Evolutionary conservation across 352 stramenopile species (phyloP).

Genomic region (Phytopythium litorale): DNA sequence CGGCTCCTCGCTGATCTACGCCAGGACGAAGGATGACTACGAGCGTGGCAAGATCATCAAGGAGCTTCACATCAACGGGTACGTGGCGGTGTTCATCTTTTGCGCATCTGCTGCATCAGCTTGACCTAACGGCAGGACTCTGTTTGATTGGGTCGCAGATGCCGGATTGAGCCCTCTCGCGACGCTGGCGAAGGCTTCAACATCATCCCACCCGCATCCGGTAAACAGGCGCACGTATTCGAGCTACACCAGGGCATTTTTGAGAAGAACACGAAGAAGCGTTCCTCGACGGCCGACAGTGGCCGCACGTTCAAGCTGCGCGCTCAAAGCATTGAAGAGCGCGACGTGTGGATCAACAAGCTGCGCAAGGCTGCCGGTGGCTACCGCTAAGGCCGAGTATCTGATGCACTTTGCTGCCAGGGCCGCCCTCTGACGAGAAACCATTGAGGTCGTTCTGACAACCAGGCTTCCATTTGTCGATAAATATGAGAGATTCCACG

Average conservation of each 20-base stretch:
- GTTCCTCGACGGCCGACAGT: conserved; percentile 61
- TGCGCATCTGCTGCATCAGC: neutral
- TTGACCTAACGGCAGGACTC: neutral
- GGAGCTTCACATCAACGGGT: conserved; percentile 77
- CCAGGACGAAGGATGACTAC: conserved; percentile 85
- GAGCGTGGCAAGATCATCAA: conserved; percentile 86
- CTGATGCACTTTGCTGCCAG: neutral
- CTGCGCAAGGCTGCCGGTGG: conserved; percentile 53
- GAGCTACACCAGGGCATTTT: conserved; percentile 74
- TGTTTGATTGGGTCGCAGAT: conserved; percentile 22
- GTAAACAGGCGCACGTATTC: conserved; percentile 64
- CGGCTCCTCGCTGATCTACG: conserved; percentile 68
- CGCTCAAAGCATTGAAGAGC: conserved; percentile 79
- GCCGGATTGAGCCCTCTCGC: conserved; percentile 61
- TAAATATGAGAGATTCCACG: conserved; percentile 3
- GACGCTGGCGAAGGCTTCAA: conserved; percentile 83
- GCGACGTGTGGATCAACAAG: conserved; percentile 78
- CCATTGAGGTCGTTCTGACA: too few relatives aligned
- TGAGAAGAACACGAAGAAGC: conserved; percentile 78
- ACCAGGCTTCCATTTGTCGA: neutral
- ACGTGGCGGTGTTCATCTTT: conserved; percentile 7
- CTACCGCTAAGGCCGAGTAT: conserved; percentile 13
- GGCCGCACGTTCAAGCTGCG: conserved; percentile 81
- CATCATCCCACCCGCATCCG: conserved; percentile 53
- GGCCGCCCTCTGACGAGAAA: neutral